Evolutionary conservation across 192 early-diverging fungal genomes (phyloP).

Genomic region (Phycomyces nitens): DNA sequence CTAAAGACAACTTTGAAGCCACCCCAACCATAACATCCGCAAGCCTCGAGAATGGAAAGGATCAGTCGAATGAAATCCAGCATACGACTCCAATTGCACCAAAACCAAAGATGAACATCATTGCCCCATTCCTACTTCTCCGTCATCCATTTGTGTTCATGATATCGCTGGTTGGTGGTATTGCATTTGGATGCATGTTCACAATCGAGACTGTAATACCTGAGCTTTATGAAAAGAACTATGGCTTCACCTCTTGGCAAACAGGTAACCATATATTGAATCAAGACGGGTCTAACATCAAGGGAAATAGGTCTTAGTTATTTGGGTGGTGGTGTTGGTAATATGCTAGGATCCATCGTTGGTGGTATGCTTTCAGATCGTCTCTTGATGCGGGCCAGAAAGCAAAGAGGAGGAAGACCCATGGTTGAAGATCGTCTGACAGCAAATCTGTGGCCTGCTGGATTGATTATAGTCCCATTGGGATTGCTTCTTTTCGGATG

Average conservation of each 20-base stretch:
- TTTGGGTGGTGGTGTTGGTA: conserved; percentile 38
- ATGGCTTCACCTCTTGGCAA: conserved; percentile 22
- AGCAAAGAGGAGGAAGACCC: conserved; percentile 29
- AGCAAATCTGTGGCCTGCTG: conserved; percentile 37
- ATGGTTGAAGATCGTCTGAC: conserved; percentile 40
- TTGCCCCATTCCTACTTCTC: conserved; percentile 24
- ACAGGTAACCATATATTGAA: conserved; percentile 10
- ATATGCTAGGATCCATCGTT: conserved; percentile 34
- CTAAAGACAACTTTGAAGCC: too few relatives aligned
- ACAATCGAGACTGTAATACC: conserved; percentile 34
- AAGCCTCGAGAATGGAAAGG: neutral
- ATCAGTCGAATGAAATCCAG: neutral
- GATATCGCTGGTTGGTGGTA: conserved; percentile 32
- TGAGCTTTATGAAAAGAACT: conserved; percentile 1
- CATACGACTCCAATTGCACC: neutral
- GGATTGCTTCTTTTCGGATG: conserved; percentile 43
- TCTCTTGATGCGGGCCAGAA: conserved; percentile 30
- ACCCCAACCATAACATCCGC: too few relatives aligned
- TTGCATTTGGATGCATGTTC: conserved; percentile 48
- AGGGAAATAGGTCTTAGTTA: conserved; percentile 28
- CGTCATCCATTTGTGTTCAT: conserved; percentile 39
- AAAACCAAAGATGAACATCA: conserved; percentile 10
- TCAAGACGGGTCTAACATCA: too few relatives aligned
- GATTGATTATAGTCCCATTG: conserved; percentile 34
- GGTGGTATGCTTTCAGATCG: conserved; percentile 40